Conservation (phyloP, 2,329 filamentous ascomycete species). For the Hirsutella thompsonii region DNA sequence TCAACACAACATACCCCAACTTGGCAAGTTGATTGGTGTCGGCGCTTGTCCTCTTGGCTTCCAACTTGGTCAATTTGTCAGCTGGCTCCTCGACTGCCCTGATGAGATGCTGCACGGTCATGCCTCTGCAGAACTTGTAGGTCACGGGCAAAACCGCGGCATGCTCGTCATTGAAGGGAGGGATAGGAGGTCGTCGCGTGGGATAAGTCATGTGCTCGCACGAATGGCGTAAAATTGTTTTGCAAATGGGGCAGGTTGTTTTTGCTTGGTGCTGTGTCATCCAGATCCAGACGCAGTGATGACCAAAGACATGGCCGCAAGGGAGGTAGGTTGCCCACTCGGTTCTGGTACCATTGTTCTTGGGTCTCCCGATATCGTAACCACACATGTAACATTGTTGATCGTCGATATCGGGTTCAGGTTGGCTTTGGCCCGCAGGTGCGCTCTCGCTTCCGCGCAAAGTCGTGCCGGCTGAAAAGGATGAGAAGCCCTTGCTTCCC, state of each 20-base stretch:
- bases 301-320: constrained; percentile 14
- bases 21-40: background rate
- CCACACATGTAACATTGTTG: constrained; percentile 4
- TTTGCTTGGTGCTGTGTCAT: background rate
- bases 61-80: background rate
- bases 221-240: constrained; percentile 7
- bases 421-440: too few relatives aligned
- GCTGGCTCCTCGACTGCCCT: background rate
- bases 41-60: background rate
- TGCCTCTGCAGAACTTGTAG: constrained; percentile 8
- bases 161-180: background rate
- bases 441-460: background rate
- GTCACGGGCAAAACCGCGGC: constrained; percentile 5
- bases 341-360: background rate
- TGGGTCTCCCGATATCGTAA: background rate
- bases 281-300: constrained; percentile 9
- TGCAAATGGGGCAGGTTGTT: constrained; percentile 5
- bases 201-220: constrained; percentile 9
- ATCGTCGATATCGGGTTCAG: too few relatives aligned
- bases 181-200: background rate
- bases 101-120: constrained; percentile 1
- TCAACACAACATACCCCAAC: background rate
- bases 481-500: background rate
- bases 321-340: constrained; percentile 11
- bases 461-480: constrained; percentile 1